Evolutionary conservation across 2,329 filamentous ascomycete species (phyloP), one percentile per base, ranked within the genome.

Genomic region (Alternaria angustiovoidea): DNA sequence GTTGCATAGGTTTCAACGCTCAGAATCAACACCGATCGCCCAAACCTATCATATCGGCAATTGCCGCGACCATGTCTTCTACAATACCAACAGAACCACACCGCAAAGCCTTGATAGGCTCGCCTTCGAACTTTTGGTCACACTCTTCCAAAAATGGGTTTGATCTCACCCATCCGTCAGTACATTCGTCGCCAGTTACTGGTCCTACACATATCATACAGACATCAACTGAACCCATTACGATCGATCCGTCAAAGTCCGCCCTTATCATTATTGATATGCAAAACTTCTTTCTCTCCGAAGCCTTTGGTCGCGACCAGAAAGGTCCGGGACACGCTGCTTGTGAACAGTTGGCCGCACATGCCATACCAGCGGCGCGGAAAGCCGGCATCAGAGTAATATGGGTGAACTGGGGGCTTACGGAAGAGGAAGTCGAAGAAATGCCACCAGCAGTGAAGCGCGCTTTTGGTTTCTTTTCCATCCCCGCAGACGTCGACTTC

Each of bases 331-430:
- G 74, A 8, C 74, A 75, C 51, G 24, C 38, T 0, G 75, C 74
- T 5, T 74, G 74, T 20, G 61, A 75, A 3, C 61, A 76, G 7
- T 71, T 79, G 5, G 51, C 76, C n/a, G 56, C 66, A 12, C 66
- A 74, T 41, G 78, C 76, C 16, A 78, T 81, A n/a, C 74, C 78
- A 22, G 78, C 78, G 24, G 79, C 78, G 42, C 63, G 78, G 7
- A 76, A 76, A 54, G 75, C 78, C 6, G 76, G 77, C 4, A 76
- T 81, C 11, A 61, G 74, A 24, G 66, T 81, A n/a, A 65, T 78
- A 20, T 81, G 78, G 78, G 61, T 81, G 57, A 81, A 80, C 54
- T 81, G 79, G 80, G 80, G 79, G 1, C 65, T 81, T 11, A 75
- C 71, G 0, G 75, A 79, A 5, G 53, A 75, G 16, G 79, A 81